Evolutionary conservation across 306 rosid species (phyloP), one percentile per base, ranked within the genome.

Genomic region (Amphicarpaea edgeworthii): DNA sequence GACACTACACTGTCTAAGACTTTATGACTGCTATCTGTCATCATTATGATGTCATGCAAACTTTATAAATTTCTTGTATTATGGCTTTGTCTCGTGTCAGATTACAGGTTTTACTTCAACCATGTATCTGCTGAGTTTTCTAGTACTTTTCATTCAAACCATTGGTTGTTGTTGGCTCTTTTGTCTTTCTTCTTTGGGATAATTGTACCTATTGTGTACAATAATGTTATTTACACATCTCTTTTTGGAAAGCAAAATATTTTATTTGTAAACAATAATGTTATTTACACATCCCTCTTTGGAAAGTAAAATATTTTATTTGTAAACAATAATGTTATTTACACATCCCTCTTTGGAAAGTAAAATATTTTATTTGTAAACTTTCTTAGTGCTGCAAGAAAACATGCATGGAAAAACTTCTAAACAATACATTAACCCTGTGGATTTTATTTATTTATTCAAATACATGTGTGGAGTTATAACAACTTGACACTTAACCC

Each of bases 1-100:
- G 86, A n/a, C 89, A 91, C 83, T 87, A 91, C 83, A 89, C 91
- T 54, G 83, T 89, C 68, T 91, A 80, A 72, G 45, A 70, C 32
- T 3, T 17, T 43, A 28, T 10, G 49, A 42, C 24, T 62, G 3
- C 15, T 15, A 34, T 46, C 42, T 38, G 11, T 34, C 82, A 70
- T 17, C 82, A 65, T 38, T 37, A 6, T 30, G 37, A 9, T 46
- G 34, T 34, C 34, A 43, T 62, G 41, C n/a, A 8, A 8, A 12
- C 73, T 65, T 59, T 68, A 11, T 9, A 34, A 51, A 45, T 55
- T 34, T 58, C 21, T 60, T 55, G 47, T 79, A 63, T 32, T 45
- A 58, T 41, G 70, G 37, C 32, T 23, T 14, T 62, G 38, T 30
- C 54, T 43, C 21, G 15, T 28, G 19, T 70, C 53, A 62, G 40